Evolutionary conservation across 805 yeast genomes (phyloP).

Genomic region (Cyberlindnera americana): DNA sequence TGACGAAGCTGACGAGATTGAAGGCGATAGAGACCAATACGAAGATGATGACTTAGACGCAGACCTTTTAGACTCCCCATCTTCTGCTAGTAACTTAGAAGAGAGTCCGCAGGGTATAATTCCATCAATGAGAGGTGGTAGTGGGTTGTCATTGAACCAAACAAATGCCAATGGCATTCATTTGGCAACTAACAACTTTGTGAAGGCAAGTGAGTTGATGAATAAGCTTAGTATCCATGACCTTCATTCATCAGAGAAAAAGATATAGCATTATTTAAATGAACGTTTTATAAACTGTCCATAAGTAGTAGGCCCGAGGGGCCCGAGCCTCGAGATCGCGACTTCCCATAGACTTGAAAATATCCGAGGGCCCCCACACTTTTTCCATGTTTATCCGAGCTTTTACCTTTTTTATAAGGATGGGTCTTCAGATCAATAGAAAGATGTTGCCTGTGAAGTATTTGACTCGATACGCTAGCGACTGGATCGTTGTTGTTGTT

Average conservation of each 20-base stretch:
- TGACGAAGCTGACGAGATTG: slow-evolving; percentile 18
- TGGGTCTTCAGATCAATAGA: not conserved
- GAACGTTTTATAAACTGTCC: too few relatives aligned
- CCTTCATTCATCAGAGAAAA: not conserved
- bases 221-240: slow-evolving; percentile 16
- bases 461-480: slow-evolving; percentile 8
- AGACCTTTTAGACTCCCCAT: slow-evolving; percentile 28
- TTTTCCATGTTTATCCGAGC: not conserved
- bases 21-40: slow-evolving; percentile 6
- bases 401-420: too few relatives aligned
- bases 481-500: slow-evolving; percentile 9
- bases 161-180: slow-evolving; percentile 17
- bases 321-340: too few relatives aligned
- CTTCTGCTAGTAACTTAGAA: not conserved
- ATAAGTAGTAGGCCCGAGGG: too few relatives aligned
- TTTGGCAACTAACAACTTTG: slow-evolving; percentile 11
- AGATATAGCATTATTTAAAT: not conserved
- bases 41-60: slow-evolving; percentile 28
- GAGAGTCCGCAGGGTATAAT: slow-evolving; percentile 4
- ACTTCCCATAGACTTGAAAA: too few relatives aligned
- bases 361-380: not conserved
- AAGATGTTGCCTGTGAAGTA: slow-evolving; percentile 1
- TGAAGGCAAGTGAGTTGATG: slow-evolving; percentile 26
- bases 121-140: slow-evolving; percentile 13
- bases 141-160: slow-evolving; percentile 19